A percentile compares a stretch with the other conserved stretches of the same genome.
phyloP scores from a whole-genome alignment of 2,329 filamentous ascomycete genomes.

The Aspergillus quadricinctus region DNA sequence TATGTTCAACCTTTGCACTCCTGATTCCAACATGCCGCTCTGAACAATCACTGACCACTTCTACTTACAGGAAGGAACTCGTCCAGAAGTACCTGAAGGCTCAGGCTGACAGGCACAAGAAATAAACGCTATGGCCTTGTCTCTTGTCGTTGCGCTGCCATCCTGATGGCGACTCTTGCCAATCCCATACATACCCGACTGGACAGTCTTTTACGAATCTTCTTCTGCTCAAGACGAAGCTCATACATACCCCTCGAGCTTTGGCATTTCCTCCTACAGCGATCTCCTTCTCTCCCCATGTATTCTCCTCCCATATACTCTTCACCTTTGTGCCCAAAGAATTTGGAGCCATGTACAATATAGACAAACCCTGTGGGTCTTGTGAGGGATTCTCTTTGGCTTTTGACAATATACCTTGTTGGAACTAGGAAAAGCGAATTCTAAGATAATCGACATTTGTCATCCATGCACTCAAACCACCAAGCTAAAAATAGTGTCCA shows the following conservation, averaged over 20 bases:
- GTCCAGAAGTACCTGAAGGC: conserved; percentile 65
- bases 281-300: conserved; percentile 3
- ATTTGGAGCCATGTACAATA: conserved; percentile 14
- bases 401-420: conserved; percentile 2
- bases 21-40: neutral
- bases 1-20: conserved; percentile 47
- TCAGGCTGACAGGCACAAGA: conserved; percentile 61
- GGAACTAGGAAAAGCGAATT: neutral
- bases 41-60: conserved; percentile 8
- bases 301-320: conserved; percentile 6
- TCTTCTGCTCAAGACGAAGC: neutral
- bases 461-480: no score
- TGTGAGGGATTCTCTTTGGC: conserved; percentile 9
- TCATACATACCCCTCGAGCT: neutral
- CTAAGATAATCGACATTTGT: neutral
- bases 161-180: no score
- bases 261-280: neutral
- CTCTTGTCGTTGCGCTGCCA: no score
- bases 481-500: no score
- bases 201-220: neutral
- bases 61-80: conserved; percentile 55
- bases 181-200: neutral
- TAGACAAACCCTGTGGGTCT: conserved; percentile 18
- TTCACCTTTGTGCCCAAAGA: conserved; percentile 4
- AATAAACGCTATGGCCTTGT: conserved; percentile 33